phyloP scores from a whole-genome alignment of 1,139 yeast species.

The Pichia sp. region DNA sequence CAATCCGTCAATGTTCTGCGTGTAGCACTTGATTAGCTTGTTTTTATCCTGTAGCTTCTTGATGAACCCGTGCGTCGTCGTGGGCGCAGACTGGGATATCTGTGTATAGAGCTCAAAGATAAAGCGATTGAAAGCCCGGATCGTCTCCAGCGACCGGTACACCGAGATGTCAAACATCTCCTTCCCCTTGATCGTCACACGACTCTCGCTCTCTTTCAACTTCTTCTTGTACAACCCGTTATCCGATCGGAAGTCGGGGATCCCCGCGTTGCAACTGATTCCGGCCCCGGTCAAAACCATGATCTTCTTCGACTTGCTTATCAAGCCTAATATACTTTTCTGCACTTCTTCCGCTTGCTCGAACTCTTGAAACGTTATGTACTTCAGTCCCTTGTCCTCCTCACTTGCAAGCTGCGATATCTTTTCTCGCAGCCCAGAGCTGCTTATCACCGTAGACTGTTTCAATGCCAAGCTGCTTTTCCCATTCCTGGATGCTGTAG shows the following conservation, averaged over 20 bases:
- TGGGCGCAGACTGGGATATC: slow-evolving; percentile 66
- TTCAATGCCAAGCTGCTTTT: neutral
- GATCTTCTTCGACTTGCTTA: slow-evolving; percentile 40
- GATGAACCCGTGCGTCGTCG: slow-evolving; percentile 79
- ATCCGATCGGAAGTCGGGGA: slow-evolving; percentile 86
- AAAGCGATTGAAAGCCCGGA: slow-evolving; percentile 70
- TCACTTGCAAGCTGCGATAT: slow-evolving; percentile 10
- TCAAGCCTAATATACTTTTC: slow-evolving; percentile 11
- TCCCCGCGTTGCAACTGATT: slow-evolving; percentile 92
- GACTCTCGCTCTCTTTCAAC: slow-evolving; percentile 52
- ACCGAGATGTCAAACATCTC: slow-evolving; percentile 85
- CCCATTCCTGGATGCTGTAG: neutral
- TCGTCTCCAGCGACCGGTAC: slow-evolving; percentile 62
- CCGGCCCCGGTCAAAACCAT: slow-evolving; percentile 88
- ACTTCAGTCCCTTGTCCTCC: slow-evolving; percentile 9
- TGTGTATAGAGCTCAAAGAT: slow-evolving; percentile 65
- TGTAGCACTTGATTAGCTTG: slow-evolving; percentile 76
- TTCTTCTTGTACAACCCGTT: slow-evolving; percentile 74
- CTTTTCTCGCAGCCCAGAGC: slow-evolving; percentile 10
- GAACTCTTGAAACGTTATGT: slow-evolving; percentile 12
- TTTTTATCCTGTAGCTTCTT: slow-evolving; percentile 58
- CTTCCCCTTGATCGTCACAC: slow-evolving; percentile 60
- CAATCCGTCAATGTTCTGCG: slow-evolving; percentile 75
- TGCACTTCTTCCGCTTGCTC: neutral
- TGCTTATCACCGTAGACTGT: neutral